Evolutionary conservation across 208 protist genomes (phyloP), one percentile per base, ranked within the genome.

Genomic region (Eutreptiella sp.): DNA sequence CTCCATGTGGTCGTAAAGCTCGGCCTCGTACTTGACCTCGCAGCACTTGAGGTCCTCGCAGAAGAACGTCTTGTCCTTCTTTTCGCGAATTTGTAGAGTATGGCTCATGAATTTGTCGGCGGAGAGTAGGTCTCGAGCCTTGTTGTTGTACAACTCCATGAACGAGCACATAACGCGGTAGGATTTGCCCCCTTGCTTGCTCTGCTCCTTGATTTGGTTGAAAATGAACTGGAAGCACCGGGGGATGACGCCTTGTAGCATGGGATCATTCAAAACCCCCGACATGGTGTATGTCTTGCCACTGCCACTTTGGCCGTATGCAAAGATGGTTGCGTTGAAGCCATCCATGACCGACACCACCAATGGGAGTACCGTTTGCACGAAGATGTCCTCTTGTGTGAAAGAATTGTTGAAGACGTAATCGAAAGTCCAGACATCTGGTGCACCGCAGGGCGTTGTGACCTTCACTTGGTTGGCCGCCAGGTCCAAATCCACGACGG

Each of bases 201-300:
- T 23, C 5, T 72, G 24, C 21, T 32, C 32, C 9, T 41, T 33
- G 28, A 73, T 74, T 31, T 47, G 39, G 19, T 53, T 26, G 24
- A 76, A 76, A 26, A 78, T 70, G 14, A 59, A 58, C 4, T 77
- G 38, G 31, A 77, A 62, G 1, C 63, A 54, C 16, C 66, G 64
- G 16, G 73, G 53, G 23, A 76, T 72, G 4, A 79, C 55, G 21
- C 70, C 70, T 26, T n/a, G n/a, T n/a, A n/a, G n/a, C n/a, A n/a
- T n/a, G n/a, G n/a, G n/a, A n/a, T 46, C 26, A 42, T 61, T 9
- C 19, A 34, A n/a, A n/a, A 65, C 3, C 19, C 84, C 84, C 4
- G 75, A 85, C 83, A 94, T 92, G 28, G 88, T 95, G 78, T 91
- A 86, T 24, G 87, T 95, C 79, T 95, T 95, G 39, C 89, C 89